Percentiles rank a stretch among this genome's conserved stretches.
Conservation (phyloP, 176 grass and related monocot genomes). For the Aegilops speltoides region DNA sequence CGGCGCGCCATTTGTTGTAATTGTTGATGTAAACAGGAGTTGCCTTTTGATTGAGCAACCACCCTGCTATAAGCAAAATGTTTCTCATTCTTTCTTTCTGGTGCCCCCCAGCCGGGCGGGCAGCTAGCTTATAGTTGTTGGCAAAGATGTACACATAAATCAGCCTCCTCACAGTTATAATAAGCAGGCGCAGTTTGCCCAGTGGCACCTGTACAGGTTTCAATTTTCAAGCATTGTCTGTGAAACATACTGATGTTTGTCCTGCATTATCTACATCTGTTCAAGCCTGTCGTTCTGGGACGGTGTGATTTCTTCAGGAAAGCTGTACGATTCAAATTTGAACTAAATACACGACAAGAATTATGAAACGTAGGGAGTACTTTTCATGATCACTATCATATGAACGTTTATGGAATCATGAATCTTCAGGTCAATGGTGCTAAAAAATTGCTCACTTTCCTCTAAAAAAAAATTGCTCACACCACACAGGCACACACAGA, state of each 20-base stretch:
- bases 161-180: slow-evolving; percentile 18
- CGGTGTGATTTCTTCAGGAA: neutral
- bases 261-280: neutral
- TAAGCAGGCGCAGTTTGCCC: neutral
- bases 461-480: too few relatives aligned
- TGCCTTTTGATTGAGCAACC: slow-evolving; percentile 47
- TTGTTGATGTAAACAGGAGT: slow-evolving; percentile 53
- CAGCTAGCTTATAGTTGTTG: neutral
- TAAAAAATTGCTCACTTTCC: neutral
- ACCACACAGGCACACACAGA: neutral
- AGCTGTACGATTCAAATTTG: too few relatives aligned
- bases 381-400: neutral
- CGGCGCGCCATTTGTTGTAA: slow-evolving; percentile 34
- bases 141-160: slow-evolving; percentile 40
- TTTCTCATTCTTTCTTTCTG: slow-evolving; percentile 8
- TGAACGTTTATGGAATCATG: neutral
- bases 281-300: neutral
- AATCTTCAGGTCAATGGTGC: neutral
- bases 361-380: neutral
- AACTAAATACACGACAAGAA: neutral
- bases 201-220: neutral
- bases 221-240: neutral
- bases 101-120: neutral
- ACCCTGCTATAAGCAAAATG: slow-evolving; percentile 26
- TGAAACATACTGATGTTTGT: neutral